Base-by-base conservation (phyloP, 371 early-diverging fungal species). In the Mortierella sp. region DNA sequence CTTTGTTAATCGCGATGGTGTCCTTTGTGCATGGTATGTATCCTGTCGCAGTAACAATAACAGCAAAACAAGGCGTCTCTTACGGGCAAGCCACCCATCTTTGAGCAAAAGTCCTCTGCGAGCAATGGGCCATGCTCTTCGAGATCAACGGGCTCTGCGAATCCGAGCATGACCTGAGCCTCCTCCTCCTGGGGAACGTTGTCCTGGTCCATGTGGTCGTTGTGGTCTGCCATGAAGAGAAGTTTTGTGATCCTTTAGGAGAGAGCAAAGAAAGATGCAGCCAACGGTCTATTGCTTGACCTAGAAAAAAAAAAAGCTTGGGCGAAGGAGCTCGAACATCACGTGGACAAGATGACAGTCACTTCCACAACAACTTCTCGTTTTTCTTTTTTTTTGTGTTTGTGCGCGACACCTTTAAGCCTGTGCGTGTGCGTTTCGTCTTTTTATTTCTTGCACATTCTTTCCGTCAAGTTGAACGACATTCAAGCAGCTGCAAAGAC, bases 61-160 rank as follows among this genome's bases (percentile, higher is more conserved):
- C 42, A 31, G 24, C 42, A 65, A 70, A 79, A n/a, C 24, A 38
- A 14, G 4, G 81, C 42, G 42, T 3, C 42, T 38, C 91, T 77
- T 94, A 96, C 96, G 31, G 98, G 98, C 65, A 90, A 88, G 54
- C 98, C 98, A 75, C 98, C 98, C 78, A 97, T 92, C 89, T 97
- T 97, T 89, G 94, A 96, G 19, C 96, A 96, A 87, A 97, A 96
- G 26, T 82, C 82, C 34, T 94, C 93, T 24, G 90, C 89, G n/a
- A 88, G 89, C 74, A 94, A 90, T 48, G 92, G 94, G 0, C 82
- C 89, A 74, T 91, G 86, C 50, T 82, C 83, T 63, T 92, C 93
- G 9, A 93, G 90, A 78, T 84, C 85, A 16, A 84, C 81, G 47
- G 93, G 92, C 82, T 96, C 96, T 42, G 94, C 95, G 82, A 93